Conservation (phyloP, 2,329 filamentous ascomycete species). For the Colletotrichum costaricense region DNA sequence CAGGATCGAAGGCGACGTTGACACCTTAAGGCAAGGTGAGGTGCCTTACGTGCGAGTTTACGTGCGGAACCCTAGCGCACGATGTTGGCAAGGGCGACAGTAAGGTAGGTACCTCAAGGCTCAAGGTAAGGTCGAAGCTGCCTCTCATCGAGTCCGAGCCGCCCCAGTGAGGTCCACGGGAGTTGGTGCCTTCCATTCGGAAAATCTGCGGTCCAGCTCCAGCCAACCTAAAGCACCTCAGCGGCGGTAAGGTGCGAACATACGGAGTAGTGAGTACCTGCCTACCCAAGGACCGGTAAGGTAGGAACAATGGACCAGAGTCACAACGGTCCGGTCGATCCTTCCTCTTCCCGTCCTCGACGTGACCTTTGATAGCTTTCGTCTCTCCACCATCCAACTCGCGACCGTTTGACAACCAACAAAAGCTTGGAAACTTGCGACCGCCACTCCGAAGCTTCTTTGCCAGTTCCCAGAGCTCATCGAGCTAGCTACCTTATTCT, state of each 20-base stretch:
- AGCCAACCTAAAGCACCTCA: not conserved
- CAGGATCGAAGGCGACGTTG: too few relatives aligned
- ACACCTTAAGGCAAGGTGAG: too few relatives aligned
- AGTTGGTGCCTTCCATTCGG: not conserved
- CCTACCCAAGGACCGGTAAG: not conserved
- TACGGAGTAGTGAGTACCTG: too few relatives aligned
- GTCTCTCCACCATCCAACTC: not conserved
- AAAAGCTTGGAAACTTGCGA: not conserved
- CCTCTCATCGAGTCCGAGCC: not conserved
- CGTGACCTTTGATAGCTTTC: not conserved
- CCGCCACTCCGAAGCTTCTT: not conserved
- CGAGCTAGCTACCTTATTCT: not conserved
- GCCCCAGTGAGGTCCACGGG: not conserved
- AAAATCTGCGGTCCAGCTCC: not conserved
- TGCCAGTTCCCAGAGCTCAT: not conserved
- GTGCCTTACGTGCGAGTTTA: too few relatives aligned
- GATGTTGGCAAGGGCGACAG: too few relatives aligned
- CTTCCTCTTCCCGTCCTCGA: constrained; percentile 1
- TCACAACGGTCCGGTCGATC: constrained; percentile 8
- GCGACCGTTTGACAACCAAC: not conserved
- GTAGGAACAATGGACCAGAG: constrained; percentile 6
- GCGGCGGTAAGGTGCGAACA: not conserved
- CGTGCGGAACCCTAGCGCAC: too few relatives aligned
- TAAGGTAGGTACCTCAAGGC: too few relatives aligned
- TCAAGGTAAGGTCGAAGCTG: not conserved